Base-by-base conservation (phyloP, 2,329 filamentous ascomycete genomes). In the Paraphoma sp. region DNA sequence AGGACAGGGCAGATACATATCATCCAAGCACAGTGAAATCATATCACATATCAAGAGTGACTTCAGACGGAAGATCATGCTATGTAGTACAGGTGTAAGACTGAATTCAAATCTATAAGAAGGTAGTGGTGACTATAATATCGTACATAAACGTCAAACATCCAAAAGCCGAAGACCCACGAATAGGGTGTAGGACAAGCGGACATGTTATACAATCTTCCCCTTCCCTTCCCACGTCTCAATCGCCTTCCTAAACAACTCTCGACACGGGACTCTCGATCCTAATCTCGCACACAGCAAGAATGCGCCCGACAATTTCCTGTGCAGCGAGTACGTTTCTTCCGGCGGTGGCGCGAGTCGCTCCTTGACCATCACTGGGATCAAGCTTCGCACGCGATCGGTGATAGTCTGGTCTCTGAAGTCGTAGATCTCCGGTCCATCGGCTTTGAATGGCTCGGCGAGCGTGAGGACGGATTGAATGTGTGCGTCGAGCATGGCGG, bases 371-470 rank as follows among this genome's bases (percentile, higher is more conserved):
- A 99, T 99, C 51, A 96, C 81, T 14, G 95, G 95, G 64, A 99
- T 98, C 51, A 96, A 83, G 3, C 83, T 85, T 69, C 93, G 88
- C 54, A 99, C 94, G 44, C 96, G 85, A 71, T 98, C 93, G 1
- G 95, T 99, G 65, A 99, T 98, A 1, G 94, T 99, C 81, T 99
- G 95, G 70, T 94, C 87, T 57, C 86, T 82, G 77, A 99, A 99
- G 75, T 99, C 92, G 75, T 99, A 99, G 0, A 96, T 79, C 48
- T 90, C 89, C 0, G 93, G 91, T 0, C 93, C 91, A n/a, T 63
- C 66, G 0, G 82, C 84, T 3, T 82, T 82, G 79, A 98, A 99
- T 0, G 95, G 95, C 76, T 99, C 95, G 0, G 94, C 93, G 1
- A 99, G 86, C 0, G 93, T 97, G 45, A 96, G 80, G 29, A 99